Percentiles rank a stretch among this genome's conserved stretches.
Evolutionary conservation across 1,139 yeast species (phyloP).

Genomic region (Spathaspora sp.): DNA sequence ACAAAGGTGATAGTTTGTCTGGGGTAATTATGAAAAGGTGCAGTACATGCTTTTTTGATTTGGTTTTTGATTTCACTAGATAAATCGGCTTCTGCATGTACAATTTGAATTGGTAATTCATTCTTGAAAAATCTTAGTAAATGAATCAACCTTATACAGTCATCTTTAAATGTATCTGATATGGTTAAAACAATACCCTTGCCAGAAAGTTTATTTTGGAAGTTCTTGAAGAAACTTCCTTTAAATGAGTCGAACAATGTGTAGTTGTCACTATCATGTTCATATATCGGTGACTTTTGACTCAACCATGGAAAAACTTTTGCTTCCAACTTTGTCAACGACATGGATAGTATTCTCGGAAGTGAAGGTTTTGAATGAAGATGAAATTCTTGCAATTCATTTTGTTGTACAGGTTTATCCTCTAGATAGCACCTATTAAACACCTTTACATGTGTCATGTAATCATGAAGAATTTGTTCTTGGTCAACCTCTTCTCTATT

Average conservation of each 20-base stretch:
- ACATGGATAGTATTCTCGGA: neutral
- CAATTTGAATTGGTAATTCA: constrained; percentile 34
- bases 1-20: constrained; percentile 43
- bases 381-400: constrained; percentile 10
- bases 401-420: neutral
- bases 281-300: constrained; percentile 22
- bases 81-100: constrained; percentile 22
- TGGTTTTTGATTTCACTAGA: constrained; percentile 21
- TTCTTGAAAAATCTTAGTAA: constrained; percentile 29
- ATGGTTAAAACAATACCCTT: constrained; percentile 39
- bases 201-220: constrained; percentile 24
- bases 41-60: constrained; percentile 24
- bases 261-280: constrained; percentile 7
- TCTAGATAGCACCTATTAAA: constrained; percentile 43
- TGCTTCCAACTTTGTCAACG: constrained; percentile 12
- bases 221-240: constrained; percentile 19
- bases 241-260: constrained; percentile 6
- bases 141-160: constrained; percentile 26
- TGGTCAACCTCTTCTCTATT: constrained; percentile 18
- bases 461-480: constrained; percentile 37
- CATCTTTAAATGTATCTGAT: constrained; percentile 25
- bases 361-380: constrained; percentile 5
- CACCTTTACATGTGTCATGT: constrained; percentile 39
- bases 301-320: constrained; percentile 29
- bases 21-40: constrained; percentile 22